Evolutionary conservation across 169 alveolate genomes (phyloP), one percentile per base, ranked within the genome.

Genomic region (Ichthyophthirius multifiliis): DNA sequence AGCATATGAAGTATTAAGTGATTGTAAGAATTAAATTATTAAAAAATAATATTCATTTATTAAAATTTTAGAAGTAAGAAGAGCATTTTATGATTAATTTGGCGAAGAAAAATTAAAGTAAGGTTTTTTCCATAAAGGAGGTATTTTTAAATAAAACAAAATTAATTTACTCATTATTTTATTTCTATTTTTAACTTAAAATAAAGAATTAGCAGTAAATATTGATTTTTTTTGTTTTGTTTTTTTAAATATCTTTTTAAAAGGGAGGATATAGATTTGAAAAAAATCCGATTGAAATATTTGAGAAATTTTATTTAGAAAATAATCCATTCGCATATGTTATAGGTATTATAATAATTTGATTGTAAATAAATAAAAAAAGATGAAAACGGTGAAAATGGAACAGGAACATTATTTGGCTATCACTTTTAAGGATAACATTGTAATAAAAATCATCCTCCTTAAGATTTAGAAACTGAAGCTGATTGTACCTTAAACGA

Each of bases 401-500:
- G 71, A 46, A 62, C 74, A 39, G 86, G 85, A n/a, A 82, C 90
- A 13, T 44, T 85, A 39, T 84, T 87, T 75, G 90, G 92, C 27
- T 63, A 55, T 46, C 81, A 84, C 12, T 74, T 79, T 34, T 75
- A 87, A 27, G 90, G 85, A 13, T 16, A 39, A 75, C 74, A 77
- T 43, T 47, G 76, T 35, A 9, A 46, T 15, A 65, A 63, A 35
- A 35, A 27, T 5, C 73, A 62, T 32, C 76, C 82, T 27, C 92
- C 90, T 55, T 45, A 89, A 30, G 89, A 84, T 20, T 46, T 92
- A 10, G 67, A 48, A 16, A 78, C 90, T 10, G 74, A 65, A 16
- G 85, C 86, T 31, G 92, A 88, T 39, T 90, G 95, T 80, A 85
- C 95, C 4, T 46, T 94, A 39, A 93, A 91, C 64, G 96, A 94